These are phyloP conservation scores for Gastroboletus turbinatus DNA, from an alignment of 1,284 basidiomycete species.

Conservation along the genomic window DNA sequence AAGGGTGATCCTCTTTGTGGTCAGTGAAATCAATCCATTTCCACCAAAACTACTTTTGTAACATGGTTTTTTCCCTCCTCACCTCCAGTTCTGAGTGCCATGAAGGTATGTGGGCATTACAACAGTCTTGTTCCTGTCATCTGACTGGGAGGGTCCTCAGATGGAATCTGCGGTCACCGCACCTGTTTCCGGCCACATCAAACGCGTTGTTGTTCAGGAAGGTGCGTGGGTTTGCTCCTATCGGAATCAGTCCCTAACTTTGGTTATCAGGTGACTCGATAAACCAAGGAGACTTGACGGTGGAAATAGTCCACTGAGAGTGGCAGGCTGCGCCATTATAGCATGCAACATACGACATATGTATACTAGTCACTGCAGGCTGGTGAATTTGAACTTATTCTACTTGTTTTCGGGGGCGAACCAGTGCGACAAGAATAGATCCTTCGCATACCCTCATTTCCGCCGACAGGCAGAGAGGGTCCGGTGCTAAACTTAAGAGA, in stretches of 20 bases:
- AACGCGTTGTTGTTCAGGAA: conserved; percentile 87
- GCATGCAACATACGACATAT: conserved; percentile 16
- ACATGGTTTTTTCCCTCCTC: conserved; percentile 7
- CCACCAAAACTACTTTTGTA: not conserved
- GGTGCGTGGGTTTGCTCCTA: conserved; percentile 42
- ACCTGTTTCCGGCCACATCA: conserved; percentile 93
- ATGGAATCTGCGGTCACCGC: conserved; percentile 97
- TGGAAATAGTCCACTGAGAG: conserved; percentile 76
- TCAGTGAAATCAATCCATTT: conserved; percentile 39
- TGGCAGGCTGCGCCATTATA: conserved; percentile 14
- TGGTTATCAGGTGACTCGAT: conserved; percentile 73
- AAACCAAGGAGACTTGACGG: conserved; percentile 83
- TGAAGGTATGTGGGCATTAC: conserved; percentile 64
- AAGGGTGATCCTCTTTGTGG: conserved; percentile 93
- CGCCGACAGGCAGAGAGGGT: conserved; percentile 10
- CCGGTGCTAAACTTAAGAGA: conserved; percentile 10
- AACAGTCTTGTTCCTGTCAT: conserved; percentile 2
- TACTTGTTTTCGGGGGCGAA: not conserved
- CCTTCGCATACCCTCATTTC: conserved; percentile 15
- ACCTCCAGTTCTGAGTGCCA: conserved; percentile 75
- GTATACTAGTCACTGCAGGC: conserved; percentile 21
- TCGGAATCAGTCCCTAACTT: conserved; percentile 5
- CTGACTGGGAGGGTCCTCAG: conserved; percentile 43
- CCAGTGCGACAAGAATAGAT: not conserved
- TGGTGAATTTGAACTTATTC: conserved; percentile 4